phyloP scores from a whole-genome alignment of 2,329 filamentous ascomycete genomes.

The Paecilomyces dactylethromorphus region DNA sequence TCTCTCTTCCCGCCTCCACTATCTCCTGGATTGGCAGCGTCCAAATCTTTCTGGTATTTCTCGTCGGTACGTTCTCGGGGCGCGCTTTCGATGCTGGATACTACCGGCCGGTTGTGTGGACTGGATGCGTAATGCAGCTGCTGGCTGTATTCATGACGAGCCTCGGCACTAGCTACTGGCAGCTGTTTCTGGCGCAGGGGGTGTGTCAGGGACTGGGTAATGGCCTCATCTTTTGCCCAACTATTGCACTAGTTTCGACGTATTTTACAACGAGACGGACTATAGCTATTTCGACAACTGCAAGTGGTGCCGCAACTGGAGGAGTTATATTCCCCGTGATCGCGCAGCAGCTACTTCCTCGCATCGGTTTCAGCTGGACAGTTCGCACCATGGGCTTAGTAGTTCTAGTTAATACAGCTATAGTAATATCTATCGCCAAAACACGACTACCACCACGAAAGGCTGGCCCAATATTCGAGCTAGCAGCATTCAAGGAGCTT shows the following conservation, averaged over 20 bases:
- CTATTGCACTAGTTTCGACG: constrained; percentile 30
- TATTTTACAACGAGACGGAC: constrained; percentile 37
- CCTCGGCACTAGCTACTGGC: constrained; percentile 39
- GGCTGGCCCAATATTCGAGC: constrained; percentile 41
- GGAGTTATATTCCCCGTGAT: constrained; percentile 43
- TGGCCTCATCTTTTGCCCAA: constrained; percentile 37
- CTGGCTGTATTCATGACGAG: constrained; percentile 43
- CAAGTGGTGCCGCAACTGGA: constrained; percentile 32
- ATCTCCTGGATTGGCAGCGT: constrained; percentile 44
- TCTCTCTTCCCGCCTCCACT: constrained; percentile 25
- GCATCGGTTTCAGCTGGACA: constrained; percentile 37
- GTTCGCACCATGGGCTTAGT: constrained; percentile 44
- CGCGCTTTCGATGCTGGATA: constrained; percentile 37
- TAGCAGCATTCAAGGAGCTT: constrained; percentile 50
- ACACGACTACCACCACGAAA: constrained; percentile 34
- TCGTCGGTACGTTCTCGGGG: constrained; percentile 37
- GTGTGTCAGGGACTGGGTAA: constrained; percentile 36
- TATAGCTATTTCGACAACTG: constrained; percentile 32
- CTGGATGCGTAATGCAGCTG: constrained; percentile 26
- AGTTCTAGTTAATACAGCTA: constrained; percentile 27
- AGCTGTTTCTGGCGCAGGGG: constrained; percentile 44
- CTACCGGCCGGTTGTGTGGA: constrained; percentile 21
- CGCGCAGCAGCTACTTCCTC: constrained; percentile 38
- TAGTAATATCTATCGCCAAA: constrained; percentile 25
- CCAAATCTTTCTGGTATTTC: constrained; percentile 41